Evolutionary conservation across 768 basidiomycete genomes (phyloP), one percentile per base, ranked within the genome.

Genomic region (Boletus vinaceobasis): DNA sequence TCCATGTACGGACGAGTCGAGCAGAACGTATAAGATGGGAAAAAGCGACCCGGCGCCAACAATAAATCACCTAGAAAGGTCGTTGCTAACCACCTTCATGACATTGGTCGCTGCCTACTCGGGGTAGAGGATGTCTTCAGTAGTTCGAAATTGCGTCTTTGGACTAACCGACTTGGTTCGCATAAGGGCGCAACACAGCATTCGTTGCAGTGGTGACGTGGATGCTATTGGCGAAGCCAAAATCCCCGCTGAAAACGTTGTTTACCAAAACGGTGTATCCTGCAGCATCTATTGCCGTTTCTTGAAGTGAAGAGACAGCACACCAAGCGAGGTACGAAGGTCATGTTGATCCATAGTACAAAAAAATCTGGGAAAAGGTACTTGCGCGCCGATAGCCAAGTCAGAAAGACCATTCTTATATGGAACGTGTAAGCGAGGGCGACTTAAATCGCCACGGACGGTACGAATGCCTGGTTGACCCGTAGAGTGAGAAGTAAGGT

Each of bases 1-100:
- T 2, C 77, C 77, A 52, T 79, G 78, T 48, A 72, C 71, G 27
- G 78, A 73, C 7, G 83, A 76, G 51, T 81, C 76, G 15, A 84
- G 68, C 57, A 85, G 84, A 17, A 85, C 65, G 60, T 80, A 85
- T 64, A 82, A 81, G 56, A 48, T 27, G 5, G 60, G 60, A 3
- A 58, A 60, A 38, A 60, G 58, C 4, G 60, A 50, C 4, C 64
- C 64, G 19, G 65, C 65, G 8, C 57, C 65, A 48, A 52, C 59
- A 23, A 66, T 40, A 36, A 66, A 50, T 11, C 56, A 7, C 5
- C 65, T 66, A 84, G 65, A 36, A 26, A 27, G 15, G 14, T 17
- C 8, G 14, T 36, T 21, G 19, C 11, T n/a, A 15, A 43, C 39
- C 19, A 33, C 23, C 23, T 23, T 23, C 38, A 37, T 15, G 23